Percentiles rank a stretch among this genome's conserved stretches.
Conservation (phyloP, 805 yeast genomes). For the Ogataea ganodermae region DNA sequence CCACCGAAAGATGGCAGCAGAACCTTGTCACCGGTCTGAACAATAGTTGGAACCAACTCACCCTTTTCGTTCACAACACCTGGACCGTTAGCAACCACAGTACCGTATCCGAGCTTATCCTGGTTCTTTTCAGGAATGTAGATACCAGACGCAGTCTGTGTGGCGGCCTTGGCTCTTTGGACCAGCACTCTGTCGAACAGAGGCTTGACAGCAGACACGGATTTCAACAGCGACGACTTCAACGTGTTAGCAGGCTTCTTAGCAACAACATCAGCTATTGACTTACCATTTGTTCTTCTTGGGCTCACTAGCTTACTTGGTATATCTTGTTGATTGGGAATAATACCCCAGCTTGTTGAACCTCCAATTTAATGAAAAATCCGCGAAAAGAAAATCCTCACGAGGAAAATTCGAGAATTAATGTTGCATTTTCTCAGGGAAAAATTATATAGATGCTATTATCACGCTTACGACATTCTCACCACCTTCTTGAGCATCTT, state of each 20-base stretch:
- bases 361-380: not conserved
- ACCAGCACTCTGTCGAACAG: slow-evolving; percentile 94
- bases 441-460: not conserved
- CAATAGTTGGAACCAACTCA: slow-evolving; percentile 67
- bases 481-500: slow-evolving; percentile 27
- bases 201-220: slow-evolving; percentile 86
- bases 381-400: slow-evolving; percentile 1
- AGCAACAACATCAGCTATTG: not conserved
- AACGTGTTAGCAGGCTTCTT: not conserved
- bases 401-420: slow-evolving; percentile 14
- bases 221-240: slow-evolving; percentile 65
- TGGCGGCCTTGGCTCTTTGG: slow-evolving; percentile 88
- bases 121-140: slow-evolving; percentile 95
- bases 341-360: slow-evolving; percentile 7
- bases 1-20: slow-evolving; percentile 96
- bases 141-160: slow-evolving; percentile 90
- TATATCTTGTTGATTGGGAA: not conserved
- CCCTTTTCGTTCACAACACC: slow-evolving; percentile 82
- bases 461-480: slow-evolving; percentile 11
- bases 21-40: slow-evolving; percentile 89
- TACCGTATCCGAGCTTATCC: slow-evolving; percentile 88
- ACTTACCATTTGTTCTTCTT: too few species aligned
- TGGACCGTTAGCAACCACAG: slow-evolving; percentile 93
- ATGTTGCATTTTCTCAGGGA: slow-evolving; percentile 11
- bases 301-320: too few species aligned